Percentiles rank a stretch among this genome's conserved stretches.
Evolutionary conservation across 1,139 yeast species (phyloP).

Genomic region (Geotrichum carabidarum): DNA sequence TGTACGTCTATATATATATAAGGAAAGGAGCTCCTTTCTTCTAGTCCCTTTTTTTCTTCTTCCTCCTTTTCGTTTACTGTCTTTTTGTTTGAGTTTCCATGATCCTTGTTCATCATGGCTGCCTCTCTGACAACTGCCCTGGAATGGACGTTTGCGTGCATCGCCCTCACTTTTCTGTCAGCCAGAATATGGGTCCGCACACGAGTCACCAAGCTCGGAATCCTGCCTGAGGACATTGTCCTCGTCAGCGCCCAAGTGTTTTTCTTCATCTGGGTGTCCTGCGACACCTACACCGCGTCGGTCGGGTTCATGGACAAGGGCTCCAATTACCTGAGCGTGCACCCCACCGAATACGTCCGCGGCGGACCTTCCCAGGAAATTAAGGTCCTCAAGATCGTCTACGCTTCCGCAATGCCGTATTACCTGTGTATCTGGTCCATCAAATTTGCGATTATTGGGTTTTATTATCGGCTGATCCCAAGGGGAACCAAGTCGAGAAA

Average conservation of each 20-base stretch:
- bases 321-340: conserved; percentile 27
- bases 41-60: not conserved
- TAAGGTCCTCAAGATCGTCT: conserved; percentile 29
- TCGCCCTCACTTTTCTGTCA: conserved; percentile 24
- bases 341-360: conserved; percentile 23
- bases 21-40: not conserved
- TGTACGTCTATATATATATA: not conserved
- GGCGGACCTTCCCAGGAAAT: conserved; percentile 24
- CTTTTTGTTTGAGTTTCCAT: not conserved
- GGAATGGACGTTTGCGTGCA: conserved; percentile 30
- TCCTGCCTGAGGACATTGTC: conserved; percentile 31
- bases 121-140: conserved; percentile 13
- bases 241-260: conserved; percentile 28
- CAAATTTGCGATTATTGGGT: conserved; percentile 32
- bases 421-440: conserved; percentile 32
- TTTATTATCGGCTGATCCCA: conserved; percentile 32
- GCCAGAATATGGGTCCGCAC: conserved; percentile 29
- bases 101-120: conserved; percentile 2
- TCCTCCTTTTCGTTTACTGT: not conserved
- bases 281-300: conserved; percentile 29
- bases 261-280: conserved; percentile 31
- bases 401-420: conserved; percentile 32
- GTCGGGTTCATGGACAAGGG: conserved; percentile 31
- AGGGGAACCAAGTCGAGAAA: conserved; percentile 26
- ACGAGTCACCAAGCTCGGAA: conserved; percentile 26